A percentile compares a stretch with the other conserved stretches of the same genome.
phyloP scores from a whole-genome alignment of 768 basidiomycete genomes.

The Kwoniella mangroviensis region DNA sequence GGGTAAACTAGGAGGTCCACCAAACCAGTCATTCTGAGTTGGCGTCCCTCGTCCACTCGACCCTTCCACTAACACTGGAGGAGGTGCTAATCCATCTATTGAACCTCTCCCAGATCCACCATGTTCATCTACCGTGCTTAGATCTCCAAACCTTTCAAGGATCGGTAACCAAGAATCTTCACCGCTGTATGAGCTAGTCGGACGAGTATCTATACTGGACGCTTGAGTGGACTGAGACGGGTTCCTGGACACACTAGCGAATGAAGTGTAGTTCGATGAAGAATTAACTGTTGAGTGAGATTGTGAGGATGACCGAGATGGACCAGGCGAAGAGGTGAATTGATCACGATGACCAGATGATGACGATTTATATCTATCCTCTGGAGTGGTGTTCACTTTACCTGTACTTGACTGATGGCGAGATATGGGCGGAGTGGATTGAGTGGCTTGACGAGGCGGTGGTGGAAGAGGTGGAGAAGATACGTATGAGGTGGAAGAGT shows the following conservation, averaged over 20 bases:
- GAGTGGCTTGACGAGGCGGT: constrained; percentile 6
- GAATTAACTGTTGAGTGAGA: constrained; percentile 1
- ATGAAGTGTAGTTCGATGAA: background rate
- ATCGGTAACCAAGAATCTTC: constrained; percentile 26
- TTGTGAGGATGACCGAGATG: constrained; percentile 18
- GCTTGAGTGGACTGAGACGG: constrained; percentile 17
- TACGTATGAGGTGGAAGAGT: constrained; percentile 8
- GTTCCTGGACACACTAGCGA: constrained; percentile 10
- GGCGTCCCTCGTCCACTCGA: constrained; percentile 36
- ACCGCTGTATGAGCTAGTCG: constrained; percentile 10
- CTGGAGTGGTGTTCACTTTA: background rate
- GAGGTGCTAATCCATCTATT: background rate
- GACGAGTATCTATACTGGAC: constrained; percentile 11
- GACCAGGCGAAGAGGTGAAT: constrained; percentile 4
- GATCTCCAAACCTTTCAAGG: constrained; percentile 23
- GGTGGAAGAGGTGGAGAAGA: constrained; percentile 3
- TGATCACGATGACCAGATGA: constrained; percentile 1
- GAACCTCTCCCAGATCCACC: background rate
- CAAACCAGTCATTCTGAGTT: constrained; percentile 27
- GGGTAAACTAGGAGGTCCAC: constrained; percentile 21
- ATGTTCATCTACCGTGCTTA: constrained; percentile 11
- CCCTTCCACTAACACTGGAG: background rate
- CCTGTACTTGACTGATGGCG: background rate
- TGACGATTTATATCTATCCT: background rate
- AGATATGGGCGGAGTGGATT: constrained; percentile 1